Evolutionary conservation across 2,329 filamentous ascomycete species (phyloP), one percentile per base, ranked within the genome.

Genomic region (Cladosporium sp.): DNA sequence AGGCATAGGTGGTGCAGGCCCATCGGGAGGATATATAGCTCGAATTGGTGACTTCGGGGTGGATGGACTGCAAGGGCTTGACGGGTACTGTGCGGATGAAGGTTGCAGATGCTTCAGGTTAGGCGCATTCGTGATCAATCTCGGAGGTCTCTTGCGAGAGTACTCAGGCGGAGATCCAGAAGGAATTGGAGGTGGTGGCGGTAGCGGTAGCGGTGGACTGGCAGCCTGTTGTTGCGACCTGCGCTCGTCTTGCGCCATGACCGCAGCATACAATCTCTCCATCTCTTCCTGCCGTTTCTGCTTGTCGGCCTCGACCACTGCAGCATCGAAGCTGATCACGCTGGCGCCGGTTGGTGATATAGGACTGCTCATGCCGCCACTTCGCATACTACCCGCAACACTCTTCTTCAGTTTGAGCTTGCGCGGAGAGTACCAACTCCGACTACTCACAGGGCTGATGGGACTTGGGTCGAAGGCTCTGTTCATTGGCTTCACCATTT

Each of bases 211-310:
- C 23, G 36, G 51, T 13, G 63, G 57, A 30, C 63, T 65, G n/a
- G n/a, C 25, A 25, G 74, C 72, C 67, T 81, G 84, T 68, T 81
- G 79, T 54, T 46, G 60, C 49, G 60, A 63, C 28, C 23, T 63
- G 3, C 60, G 49, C 23, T 83, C 84, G 69, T 97, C 93, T 72
- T 96, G 91, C 77, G 93, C 92, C 88, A 97, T 90, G 69, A 97
- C 93, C 70, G 93, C 90, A 67, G 89, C 92, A 79, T 97, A 98
- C 76, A 98, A 88, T 72, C 91, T 88, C 77, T 97, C 93, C 78
- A 97, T 88, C 76, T 97, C 91, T 69, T 89, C 84, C 77, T 95
- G 89, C 68, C 91, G 88, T 81, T 89, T 89, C 73, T 85, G 84
- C 75, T 86, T 87, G 78, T 97, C 91, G 67, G 86, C 85, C 66